phyloP scores from a whole-genome alignment of 129 eudicot genomes.

The Cynara cardunculus region DNA sequence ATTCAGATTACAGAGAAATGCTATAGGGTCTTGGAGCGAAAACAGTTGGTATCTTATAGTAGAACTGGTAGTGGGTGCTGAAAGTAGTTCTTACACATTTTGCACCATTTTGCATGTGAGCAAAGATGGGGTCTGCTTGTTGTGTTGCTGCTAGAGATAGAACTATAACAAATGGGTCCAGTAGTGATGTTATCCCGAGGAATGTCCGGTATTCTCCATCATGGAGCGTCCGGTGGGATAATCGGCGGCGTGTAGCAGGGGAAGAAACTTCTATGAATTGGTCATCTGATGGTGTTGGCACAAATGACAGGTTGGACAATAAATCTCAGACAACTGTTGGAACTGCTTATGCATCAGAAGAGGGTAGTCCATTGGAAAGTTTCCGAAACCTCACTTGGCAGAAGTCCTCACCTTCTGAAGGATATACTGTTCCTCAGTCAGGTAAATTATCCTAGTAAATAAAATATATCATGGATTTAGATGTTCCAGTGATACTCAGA shows the following conservation, averaged over 20 bases:
- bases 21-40: constrained; percentile 12
- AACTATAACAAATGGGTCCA: constrained; percentile 62
- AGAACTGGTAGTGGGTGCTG: constrained; percentile 15
- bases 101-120: constrained; percentile 33
- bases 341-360: constrained; percentile 84
- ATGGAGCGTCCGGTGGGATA: constrained; percentile 98
- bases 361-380: constrained; percentile 86
- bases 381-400: constrained; percentile 56
- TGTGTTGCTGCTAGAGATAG: constrained; percentile 96
- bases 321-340: constrained; percentile 68
- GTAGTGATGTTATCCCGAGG: constrained; percentile 54
- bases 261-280: constrained; percentile 73
- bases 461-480: not conserved
- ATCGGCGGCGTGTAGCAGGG: constrained; percentile 84
- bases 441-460: constrained; percentile 21
- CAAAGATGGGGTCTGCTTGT: constrained; percentile 90
- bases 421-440: constrained; percentile 29
- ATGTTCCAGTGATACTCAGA: constrained; percentile 11
- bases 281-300: constrained; percentile 50
- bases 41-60: constrained; percentile 6
- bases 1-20: constrained; percentile 21
- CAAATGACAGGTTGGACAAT: constrained; percentile 50
- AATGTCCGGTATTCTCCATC: constrained; percentile 81
- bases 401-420: constrained; percentile 72
- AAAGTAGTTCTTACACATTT: constrained; percentile 23